These are phyloP conservation scores for Millerago galiae DNA, from an alignment of 805 yeast genomes.

Conservation along the genomic window DNA sequence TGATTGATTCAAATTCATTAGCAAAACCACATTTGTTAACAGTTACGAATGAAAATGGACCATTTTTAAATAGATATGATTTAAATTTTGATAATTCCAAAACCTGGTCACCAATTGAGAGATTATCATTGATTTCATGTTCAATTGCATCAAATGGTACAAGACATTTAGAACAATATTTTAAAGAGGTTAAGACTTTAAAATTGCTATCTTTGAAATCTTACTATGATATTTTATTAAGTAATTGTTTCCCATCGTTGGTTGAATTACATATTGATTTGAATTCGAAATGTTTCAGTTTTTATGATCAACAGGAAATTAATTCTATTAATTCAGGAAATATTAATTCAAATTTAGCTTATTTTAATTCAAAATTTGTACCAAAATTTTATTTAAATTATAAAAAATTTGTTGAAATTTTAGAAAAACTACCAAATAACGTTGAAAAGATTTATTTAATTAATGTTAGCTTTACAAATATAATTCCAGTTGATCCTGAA, in stretches of 20 bases:
- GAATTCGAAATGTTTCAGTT: constrained; percentile 37
- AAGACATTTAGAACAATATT: constrained; percentile 31
- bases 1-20: constrained; percentile 38
- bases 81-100: constrained; percentile 9
- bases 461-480: constrained; percentile 22
- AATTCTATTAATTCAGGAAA: constrained; percentile 15
- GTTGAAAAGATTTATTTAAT: constrained; percentile 14
- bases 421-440: constrained; percentile 14
- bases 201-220: constrained; percentile 33
- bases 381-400: constrained; percentile 24
- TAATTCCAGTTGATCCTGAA: constrained; percentile 21
- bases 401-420: constrained; percentile 13
- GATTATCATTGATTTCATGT: constrained; percentile 28
- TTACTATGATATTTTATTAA: constrained; percentile 41
- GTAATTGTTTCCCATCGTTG: constrained; percentile 38
- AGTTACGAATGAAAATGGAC: constrained; percentile 20
- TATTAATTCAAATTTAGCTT: constrained; percentile 22
- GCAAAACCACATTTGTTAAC: constrained; percentile 22
- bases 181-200: constrained; percentile 33
- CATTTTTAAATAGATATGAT: constrained; percentile 16
- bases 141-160: constrained; percentile 32
- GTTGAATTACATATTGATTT: constrained; percentile 40
- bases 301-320: constrained; percentile 16
- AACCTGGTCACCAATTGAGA: constrained; percentile 30
- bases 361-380: constrained; percentile 22